Conservation (phyloP, 2,329 filamentous ascomycete species). For the Fusarium circinatum region DNA sequence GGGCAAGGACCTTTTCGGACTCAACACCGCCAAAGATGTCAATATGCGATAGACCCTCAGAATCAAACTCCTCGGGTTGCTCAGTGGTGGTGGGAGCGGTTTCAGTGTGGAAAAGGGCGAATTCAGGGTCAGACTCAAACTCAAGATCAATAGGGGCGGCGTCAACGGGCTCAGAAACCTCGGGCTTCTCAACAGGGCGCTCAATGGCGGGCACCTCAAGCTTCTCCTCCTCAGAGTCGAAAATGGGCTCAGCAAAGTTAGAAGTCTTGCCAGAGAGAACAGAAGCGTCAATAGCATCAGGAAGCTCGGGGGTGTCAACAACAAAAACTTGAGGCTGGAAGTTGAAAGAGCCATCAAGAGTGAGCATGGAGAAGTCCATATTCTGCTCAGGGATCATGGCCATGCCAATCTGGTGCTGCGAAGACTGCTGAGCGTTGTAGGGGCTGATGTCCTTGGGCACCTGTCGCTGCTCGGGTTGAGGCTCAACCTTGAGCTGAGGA, state of each 20-base stretch:
- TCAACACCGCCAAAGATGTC: slow-evolving; percentile 65
- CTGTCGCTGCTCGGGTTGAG: slow-evolving; percentile 59
- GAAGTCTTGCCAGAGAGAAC: slow-evolving; percentile 77
- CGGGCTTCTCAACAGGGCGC: slow-evolving; percentile 53
- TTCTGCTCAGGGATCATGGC: slow-evolving; percentile 83
- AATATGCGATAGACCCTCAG: slow-evolving; percentile 53
- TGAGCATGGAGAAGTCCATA: slow-evolving; percentile 79
- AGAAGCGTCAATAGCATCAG: slow-evolving; percentile 67
- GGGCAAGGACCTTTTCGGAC: slow-evolving; percentile 70
- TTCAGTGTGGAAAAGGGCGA: slow-evolving; percentile 67
- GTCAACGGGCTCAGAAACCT: slow-evolving; percentile 44
- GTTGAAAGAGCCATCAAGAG: slow-evolving; percentile 65
- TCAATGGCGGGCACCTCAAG: slow-evolving; percentile 66
- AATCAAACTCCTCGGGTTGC: slow-evolving; percentile 54
- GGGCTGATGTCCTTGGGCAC: slow-evolving; percentile 74
- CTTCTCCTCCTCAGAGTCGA: slow-evolving; percentile 62
- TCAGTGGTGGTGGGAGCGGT: slow-evolving; percentile 34
- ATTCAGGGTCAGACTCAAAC: slow-evolving; percentile 71
- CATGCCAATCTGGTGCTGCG: slow-evolving; percentile 80
- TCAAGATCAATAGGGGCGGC: slow-evolving; percentile 58
- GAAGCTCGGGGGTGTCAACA: slow-evolving; percentile 76
- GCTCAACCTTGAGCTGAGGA: slow-evolving; percentile 52
- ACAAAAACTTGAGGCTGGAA: slow-evolving; percentile 80
- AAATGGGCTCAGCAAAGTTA: slow-evolving; percentile 60
- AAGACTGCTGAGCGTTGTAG: slow-evolving; percentile 64